These are phyloP conservation scores for Metschnikowia arizonensis DNA, from an alignment of 805 yeast genomes.

Conservation along the genomic window DNA sequence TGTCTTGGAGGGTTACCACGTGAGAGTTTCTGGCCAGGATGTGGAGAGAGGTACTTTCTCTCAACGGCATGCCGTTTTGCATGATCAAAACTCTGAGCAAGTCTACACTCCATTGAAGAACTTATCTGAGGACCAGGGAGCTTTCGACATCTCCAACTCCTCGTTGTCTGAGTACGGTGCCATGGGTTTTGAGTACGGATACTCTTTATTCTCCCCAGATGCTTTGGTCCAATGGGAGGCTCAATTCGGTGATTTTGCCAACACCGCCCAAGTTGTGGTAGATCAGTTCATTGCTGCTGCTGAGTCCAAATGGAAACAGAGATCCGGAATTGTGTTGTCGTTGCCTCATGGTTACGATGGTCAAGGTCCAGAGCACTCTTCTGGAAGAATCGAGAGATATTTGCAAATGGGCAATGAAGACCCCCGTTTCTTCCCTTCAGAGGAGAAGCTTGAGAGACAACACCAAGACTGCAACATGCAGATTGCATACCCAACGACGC, in stretches of 20 bases:
- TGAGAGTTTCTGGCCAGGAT: conserved; percentile 98
- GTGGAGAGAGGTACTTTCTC: conserved; percentile 99
- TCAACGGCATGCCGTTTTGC: conserved; percentile 97
- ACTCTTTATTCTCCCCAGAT: conserved; percentile 95
- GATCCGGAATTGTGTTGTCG: conserved; percentile 92
- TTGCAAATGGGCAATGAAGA: conserved; percentile 95
- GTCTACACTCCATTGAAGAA: conserved; percentile 83
- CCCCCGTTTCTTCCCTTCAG: conserved; percentile 87
- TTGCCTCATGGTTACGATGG: conserved; percentile 99
- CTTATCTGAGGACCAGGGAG: conserved; percentile 76
- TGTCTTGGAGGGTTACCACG: conserved; percentile 89
- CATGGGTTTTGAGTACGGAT: conserved; percentile 98
- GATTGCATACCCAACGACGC: conserved; percentile 96
- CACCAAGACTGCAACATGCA: conserved; percentile 99
- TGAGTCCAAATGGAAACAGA: conserved; percentile 98
- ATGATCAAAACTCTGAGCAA: conserved; percentile 85
- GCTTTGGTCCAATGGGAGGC: conserved; percentile 99
- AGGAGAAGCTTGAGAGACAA: conserved; percentile 87
- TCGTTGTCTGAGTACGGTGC: conserved; percentile 98
- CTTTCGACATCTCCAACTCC: conserved; percentile 85
- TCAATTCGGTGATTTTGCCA: conserved; percentile 99
- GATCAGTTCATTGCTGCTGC: conserved; percentile 97
- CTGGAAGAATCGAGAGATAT: conserved; percentile 96
- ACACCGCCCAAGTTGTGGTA: conserved; percentile 95
- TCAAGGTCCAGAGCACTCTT: conserved; percentile 99